A percentile compares a stretch with the other conserved stretches of the same genome.
Conservation (phyloP, 257 asterid species). For the Solanum virginianum region DNA sequence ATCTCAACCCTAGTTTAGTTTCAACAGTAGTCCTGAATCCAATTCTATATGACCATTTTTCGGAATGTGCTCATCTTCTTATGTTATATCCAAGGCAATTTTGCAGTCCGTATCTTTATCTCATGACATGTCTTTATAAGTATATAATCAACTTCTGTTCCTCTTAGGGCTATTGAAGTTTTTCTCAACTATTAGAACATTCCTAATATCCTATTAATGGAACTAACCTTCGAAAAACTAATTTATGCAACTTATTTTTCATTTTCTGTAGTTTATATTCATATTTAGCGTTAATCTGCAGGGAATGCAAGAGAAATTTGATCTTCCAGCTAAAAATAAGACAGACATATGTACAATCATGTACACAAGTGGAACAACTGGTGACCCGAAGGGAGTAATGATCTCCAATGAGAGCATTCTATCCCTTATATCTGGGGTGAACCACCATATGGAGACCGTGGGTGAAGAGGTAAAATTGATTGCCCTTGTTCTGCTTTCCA, state of each 20-base stretch:
- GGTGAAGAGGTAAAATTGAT: conserved; percentile 41
- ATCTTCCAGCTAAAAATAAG: conserved; percentile 44
- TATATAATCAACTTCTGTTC: neutral
- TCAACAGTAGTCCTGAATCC: neutral
- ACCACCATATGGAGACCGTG: conserved; percentile 54
- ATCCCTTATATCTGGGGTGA: conserved; percentile 61
- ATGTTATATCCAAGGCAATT: neutral
- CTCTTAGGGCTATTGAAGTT: neutral
- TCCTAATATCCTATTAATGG: neutral
- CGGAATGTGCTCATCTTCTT: neutral
- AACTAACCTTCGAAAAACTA: neutral
- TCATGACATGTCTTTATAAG: neutral
- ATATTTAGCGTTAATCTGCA: conserved; percentile 2
- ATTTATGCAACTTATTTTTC: neutral
- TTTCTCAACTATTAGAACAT: neutral
- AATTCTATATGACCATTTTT: neutral
- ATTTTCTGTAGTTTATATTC: neutral
- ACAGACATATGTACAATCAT: conserved; percentile 66
- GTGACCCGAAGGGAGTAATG: conserved; percentile 76
- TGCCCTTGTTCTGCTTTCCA: neutral
- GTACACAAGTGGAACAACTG: conserved; percentile 92
- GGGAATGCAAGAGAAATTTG: conserved; percentile 42
- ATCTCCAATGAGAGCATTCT: conserved; percentile 65
- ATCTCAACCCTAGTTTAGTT: neutral
- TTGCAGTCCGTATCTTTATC: neutral